A percentile compares a stretch with the other conserved stretches of the same genome.
Evolutionary conservation across 2,329 filamentous ascomycete genomes (phyloP).

Genomic region (Phoma sp.): DNA sequence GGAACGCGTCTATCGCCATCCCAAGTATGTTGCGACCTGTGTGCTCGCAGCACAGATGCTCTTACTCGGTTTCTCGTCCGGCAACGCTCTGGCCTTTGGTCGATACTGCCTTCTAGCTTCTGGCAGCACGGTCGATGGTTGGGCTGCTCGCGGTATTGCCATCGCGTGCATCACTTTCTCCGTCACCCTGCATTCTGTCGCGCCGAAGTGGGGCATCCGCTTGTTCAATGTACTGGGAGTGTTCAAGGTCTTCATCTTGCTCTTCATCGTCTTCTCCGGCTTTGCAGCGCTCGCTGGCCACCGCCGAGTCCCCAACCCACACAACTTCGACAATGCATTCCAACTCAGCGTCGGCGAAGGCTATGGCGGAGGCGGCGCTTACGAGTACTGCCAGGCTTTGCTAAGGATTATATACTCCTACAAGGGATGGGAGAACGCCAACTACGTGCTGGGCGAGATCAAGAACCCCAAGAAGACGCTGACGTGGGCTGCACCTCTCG

Average conservation of each 20-base stretch:
- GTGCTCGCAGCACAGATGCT: slow-evolving; percentile 67
- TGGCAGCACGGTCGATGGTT: slow-evolving; percentile 57
- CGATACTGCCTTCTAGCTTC: slow-evolving; percentile 64
- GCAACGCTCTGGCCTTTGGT: slow-evolving; percentile 64
- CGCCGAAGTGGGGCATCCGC: slow-evolving; percentile 64
- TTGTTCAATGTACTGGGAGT: slow-evolving; percentile 65
- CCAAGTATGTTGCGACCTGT: slow-evolving; percentile 64
- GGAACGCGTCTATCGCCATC: slow-evolving; percentile 65
- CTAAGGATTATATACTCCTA: slow-evolving; percentile 67
- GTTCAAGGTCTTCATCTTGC: slow-evolving; percentile 65
- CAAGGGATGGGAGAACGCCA: slow-evolving; percentile 69
- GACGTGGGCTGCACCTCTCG: slow-evolving; percentile 62
- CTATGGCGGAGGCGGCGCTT: slow-evolving; percentile 43
- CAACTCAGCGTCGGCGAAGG: slow-evolving; percentile 49
- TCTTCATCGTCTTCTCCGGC: slow-evolving; percentile 67
- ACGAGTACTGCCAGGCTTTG: slow-evolving; percentile 61
- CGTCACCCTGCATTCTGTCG: slow-evolving; percentile 58
- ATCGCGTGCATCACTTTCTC: slow-evolving; percentile 58
- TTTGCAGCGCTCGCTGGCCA: slow-evolving; percentile 45
- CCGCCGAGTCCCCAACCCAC: slow-evolving; percentile 52
- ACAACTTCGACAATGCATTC: slow-evolving; percentile 65
- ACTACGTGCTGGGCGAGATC: slow-evolving; percentile 66
- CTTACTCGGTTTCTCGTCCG: slow-evolving; percentile 65
- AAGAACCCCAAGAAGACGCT: slow-evolving; percentile 62
- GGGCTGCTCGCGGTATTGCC: slow-evolving; percentile 62